Percentiles rank a stretch among this genome's conserved stretches.
phyloP scores from a whole-genome alignment of 768 basidiomycete genomes.

The Russula griseocarnosa region DNA sequence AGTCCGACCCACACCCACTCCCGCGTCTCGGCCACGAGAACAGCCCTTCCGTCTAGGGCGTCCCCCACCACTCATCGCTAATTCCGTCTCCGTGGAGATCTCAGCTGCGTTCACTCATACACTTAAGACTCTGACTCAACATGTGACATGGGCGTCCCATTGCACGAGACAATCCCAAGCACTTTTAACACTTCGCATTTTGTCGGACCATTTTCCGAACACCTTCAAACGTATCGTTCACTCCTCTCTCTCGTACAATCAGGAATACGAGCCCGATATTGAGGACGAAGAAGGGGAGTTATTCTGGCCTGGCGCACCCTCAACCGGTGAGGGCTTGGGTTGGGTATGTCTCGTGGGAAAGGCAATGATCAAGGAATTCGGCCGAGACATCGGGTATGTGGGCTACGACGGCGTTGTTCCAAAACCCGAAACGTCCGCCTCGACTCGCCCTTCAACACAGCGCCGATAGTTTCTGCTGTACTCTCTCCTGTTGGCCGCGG shows the following conservation, averaged over 20 bases:
- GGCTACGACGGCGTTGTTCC: conserved; percentile 71
- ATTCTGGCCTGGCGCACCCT: conserved; percentile 75
- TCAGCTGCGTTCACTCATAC: conserved; percentile 28
- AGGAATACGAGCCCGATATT: conserved; percentile 77
- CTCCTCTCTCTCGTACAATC: conserved; percentile 54
- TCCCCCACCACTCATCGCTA: conserved; percentile 28
- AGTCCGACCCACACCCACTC: conserved; percentile 31
- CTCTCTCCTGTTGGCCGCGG: conserved; percentile 1
- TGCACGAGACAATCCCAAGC: conserved; percentile 37
- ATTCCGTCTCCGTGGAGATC: conserved; percentile 29
- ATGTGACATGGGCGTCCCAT: conserved; percentile 37
- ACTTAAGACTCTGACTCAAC: conserved; percentile 42
- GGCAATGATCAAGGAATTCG: conserved; percentile 81
- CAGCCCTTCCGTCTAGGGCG: conserved; percentile 27
- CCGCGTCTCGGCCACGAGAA: conserved; percentile 31
- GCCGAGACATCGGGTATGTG: conserved; percentile 67
- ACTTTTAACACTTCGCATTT: conserved; percentile 58
- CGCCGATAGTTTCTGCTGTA: conserved; percentile 21
- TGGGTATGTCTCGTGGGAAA: conserved; percentile 88
- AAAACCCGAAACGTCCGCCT: conserved; percentile 46
- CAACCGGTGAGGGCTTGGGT: conserved; percentile 72
- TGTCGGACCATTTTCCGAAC: conserved; percentile 68
- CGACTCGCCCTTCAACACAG: conserved; percentile 11
- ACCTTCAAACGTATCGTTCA: conserved; percentile 73
- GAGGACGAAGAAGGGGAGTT: conserved; percentile 84